Evolutionary conservation across 176 grass and related monocot species (phyloP).

Genomic region (Cenchrus purpureus): DNA sequence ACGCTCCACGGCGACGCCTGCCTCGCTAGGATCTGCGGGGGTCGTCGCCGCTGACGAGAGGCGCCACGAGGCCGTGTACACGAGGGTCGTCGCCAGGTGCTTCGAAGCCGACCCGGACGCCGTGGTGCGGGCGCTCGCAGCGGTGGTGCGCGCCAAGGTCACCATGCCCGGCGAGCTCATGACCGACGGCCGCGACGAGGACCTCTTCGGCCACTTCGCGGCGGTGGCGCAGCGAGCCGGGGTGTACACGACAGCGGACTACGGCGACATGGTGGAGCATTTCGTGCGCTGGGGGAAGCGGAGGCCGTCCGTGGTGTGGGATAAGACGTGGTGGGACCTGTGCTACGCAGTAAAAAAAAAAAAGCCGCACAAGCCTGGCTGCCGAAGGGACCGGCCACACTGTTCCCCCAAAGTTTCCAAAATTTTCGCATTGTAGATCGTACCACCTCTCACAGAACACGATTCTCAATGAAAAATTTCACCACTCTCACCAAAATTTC

Average conservation of each 20-base stretch:
- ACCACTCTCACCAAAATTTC: too few relatives aligned
- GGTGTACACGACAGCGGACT: conserved; percentile 49
- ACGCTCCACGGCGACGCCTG: background rate
- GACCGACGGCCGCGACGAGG: conserved; percentile 29
- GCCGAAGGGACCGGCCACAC: too few relatives aligned
- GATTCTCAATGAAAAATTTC: too few relatives aligned
- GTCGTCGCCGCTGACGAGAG: conserved; percentile 38
- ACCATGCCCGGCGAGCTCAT: conserved; percentile 45
- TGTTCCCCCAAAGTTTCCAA: too few relatives aligned
- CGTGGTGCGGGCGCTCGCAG: conserved; percentile 14
- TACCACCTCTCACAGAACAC: too few relatives aligned
- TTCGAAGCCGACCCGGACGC: conserved; percentile 26
- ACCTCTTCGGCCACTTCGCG: conserved; percentile 33
- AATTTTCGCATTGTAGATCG: too few relatives aligned
- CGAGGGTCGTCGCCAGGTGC: background rate
- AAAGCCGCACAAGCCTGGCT: too few relatives aligned
- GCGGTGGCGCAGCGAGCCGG: conserved; percentile 25
- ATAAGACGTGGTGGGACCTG: too few relatives aligned
- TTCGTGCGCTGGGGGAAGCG: background rate
- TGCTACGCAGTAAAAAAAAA: too few relatives aligned
- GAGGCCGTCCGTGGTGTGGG: too few relatives aligned
- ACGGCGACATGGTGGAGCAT: conserved; percentile 37
- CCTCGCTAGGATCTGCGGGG: conserved; percentile 40
- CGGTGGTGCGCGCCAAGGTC: conserved; percentile 30
- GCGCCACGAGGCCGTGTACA: conserved; percentile 47